phyloP scores from a whole-genome alignment of 495 filamentous ascomycete genomes.

The Penicillium turbatum region DNA sequence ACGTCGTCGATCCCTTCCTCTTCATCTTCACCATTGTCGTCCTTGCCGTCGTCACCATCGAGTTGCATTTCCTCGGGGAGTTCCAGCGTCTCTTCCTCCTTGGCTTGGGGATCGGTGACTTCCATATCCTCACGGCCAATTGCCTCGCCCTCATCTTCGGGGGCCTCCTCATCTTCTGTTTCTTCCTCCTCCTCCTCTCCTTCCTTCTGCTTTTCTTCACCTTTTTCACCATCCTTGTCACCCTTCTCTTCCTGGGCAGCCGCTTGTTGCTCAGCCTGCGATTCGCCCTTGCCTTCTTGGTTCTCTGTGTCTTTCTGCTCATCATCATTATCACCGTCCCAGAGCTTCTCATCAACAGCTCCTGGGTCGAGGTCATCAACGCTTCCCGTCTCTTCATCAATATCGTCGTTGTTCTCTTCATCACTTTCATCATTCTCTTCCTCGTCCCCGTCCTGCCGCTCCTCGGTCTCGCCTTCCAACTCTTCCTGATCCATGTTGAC shows the following conservation, averaged over 20 bases:
- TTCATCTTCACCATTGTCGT: conserved; percentile 59
- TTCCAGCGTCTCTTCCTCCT: conserved; percentile 65
- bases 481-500: conserved; percentile 93
- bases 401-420: conserved; percentile 58
- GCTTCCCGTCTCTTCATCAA: conserved; percentile 84
- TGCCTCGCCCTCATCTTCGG: conserved; percentile 58
- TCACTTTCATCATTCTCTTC: conserved; percentile 49
- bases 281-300: conserved; percentile 61
- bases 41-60: conserved; percentile 59
- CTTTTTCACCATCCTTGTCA: conserved; percentile 39
- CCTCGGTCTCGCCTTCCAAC: conserved; percentile 46
- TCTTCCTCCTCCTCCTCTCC: conserved; percentile 52
- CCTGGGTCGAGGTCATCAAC: conserved; percentile 84
- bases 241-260: conserved; percentile 55
- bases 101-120: conserved; percentile 63
- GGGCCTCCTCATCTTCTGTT: conserved; percentile 54
- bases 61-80: conserved; percentile 67
- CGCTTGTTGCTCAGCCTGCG: conserved; percentile 60
- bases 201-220: conserved; percentile 40
- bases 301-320: conserved; percentile 78
- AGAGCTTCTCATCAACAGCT: conserved; percentile 95
- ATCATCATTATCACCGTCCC: conserved; percentile 79
- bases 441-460: conserved; percentile 57
- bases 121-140: conserved; percentile 57
- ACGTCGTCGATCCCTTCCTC: conserved; percentile 72